Evolutionary conservation across 2,329 filamentous ascomycete genomes (phyloP).

Genomic region (Aspergillus pseudotamarii): DNA sequence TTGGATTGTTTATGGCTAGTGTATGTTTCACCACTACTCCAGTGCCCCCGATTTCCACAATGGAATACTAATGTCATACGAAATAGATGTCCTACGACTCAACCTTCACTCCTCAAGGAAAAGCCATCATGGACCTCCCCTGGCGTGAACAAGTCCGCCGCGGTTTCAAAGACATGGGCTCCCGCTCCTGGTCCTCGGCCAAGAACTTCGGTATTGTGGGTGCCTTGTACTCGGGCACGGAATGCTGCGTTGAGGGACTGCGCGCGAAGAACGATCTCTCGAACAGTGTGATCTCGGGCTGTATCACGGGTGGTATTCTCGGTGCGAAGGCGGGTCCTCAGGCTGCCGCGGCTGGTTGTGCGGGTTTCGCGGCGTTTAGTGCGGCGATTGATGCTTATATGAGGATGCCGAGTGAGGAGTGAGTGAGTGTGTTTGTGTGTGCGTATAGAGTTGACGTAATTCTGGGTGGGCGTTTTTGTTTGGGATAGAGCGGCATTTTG

Average conservation of each 20-base stretch:
- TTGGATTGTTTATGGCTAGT: constrained; percentile 97
- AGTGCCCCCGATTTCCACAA: background rate
- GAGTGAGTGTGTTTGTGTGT: background rate
- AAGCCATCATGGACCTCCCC: constrained; percentile 67
- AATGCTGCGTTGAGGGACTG: constrained; percentile 89
- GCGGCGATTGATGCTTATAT: constrained; percentile 91
- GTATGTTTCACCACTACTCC: constrained; percentile 56
- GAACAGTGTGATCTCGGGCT: constrained; percentile 87
- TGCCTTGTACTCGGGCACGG: constrained; percentile 85
- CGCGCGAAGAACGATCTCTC: constrained; percentile 90
- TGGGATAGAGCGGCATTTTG: constrained; percentile 4
- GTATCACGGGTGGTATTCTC: constrained; percentile 85
- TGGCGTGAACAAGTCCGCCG: constrained; percentile 78
- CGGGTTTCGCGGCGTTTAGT: constrained; percentile 90
- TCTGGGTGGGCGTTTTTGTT: background rate
- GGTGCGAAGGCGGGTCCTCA: constrained; percentile 86
- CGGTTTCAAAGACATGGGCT: constrained; percentile 95
- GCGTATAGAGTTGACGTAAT: background rate
- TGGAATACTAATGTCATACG: background rate
- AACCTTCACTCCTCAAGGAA: constrained; percentile 66
- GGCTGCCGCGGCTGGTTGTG: constrained; percentile 83
- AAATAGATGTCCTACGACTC: constrained; percentile 96
- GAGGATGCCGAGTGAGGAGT: constrained; percentile 64
- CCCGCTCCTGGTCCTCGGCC: constrained; percentile 76
- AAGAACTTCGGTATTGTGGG: constrained; percentile 96